Conservation (phyloP, 495 filamentous ascomycete genomes). For the Astrothelium subdiscretum region DNA sequence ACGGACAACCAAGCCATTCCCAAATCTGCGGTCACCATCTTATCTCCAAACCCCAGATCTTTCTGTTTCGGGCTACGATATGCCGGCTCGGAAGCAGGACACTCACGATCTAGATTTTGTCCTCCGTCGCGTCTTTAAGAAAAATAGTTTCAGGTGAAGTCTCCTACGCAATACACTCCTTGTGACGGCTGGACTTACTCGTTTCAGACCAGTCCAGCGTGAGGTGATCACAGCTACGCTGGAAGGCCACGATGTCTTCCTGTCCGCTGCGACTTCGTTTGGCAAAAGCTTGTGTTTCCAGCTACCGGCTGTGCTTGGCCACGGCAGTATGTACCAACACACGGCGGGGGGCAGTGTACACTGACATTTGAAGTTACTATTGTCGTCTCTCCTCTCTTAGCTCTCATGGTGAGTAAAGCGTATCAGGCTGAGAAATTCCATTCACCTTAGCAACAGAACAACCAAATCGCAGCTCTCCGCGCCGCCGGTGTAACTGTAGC, state of each 20-base stretch:
- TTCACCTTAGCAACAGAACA: constrained; percentile 45
- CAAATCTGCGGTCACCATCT: too few relatives aligned
- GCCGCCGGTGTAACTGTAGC: constrained; percentile 65
- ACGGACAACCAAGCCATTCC: not conserved
- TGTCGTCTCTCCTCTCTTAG: constrained; percentile 80
- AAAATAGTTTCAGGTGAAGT: constrained; percentile 57
- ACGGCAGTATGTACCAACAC: constrained; percentile 51
- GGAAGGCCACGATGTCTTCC: constrained; percentile 79
- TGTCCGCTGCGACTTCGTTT: constrained; percentile 93
- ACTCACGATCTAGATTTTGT: constrained; percentile 69
- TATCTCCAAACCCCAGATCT: too few relatives aligned
- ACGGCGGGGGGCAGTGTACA: not conserved
- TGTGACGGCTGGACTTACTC: constrained; percentile 11
- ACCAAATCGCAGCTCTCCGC: constrained; percentile 76
- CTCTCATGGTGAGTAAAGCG: constrained; percentile 60
- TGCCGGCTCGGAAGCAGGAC: not conserved
- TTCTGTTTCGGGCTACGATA: not conserved
- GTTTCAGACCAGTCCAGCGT: constrained; percentile 61
- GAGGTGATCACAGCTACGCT: constrained; percentile 77
- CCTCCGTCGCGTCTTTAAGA: constrained; percentile 70
- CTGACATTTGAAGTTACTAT: constrained; percentile 54
- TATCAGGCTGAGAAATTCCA: not conserved
- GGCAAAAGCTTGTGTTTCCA: constrained; percentile 95
- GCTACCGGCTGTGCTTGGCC: constrained; percentile 75
- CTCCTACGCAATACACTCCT: not conserved